A percentile compares a stretch with the other conserved stretches of the same genome.
Evolutionary conservation across 2,329 filamentous ascomycete genomes (phyloP).

Genomic region (Pleomassaria siparia): DNA sequence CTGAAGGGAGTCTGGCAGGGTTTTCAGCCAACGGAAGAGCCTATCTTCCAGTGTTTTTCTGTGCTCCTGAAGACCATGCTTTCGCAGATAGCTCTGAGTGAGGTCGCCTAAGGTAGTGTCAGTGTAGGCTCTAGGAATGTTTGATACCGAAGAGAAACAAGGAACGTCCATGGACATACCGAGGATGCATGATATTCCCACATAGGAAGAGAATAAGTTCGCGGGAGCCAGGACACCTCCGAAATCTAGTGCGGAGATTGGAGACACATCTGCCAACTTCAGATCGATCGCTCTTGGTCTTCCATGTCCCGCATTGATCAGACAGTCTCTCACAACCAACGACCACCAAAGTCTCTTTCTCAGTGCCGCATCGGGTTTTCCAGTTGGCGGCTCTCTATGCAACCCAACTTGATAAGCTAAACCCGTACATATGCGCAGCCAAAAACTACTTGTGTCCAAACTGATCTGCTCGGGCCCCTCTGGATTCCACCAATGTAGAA

Average conservation of each 20-base stretch:
- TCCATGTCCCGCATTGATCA: slow-evolving; percentile 47
- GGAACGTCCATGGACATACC: slow-evolving; percentile 14
- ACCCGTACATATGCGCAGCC: slow-evolving; percentile 46
- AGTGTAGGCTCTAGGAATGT: background rate
- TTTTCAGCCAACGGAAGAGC: slow-evolving; percentile 45
- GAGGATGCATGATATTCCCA: slow-evolving; percentile 43
- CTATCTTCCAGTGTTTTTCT: slow-evolving; percentile 40
- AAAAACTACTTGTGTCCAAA: slow-evolving; percentile 49
- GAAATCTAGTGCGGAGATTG: slow-evolving; percentile 42
- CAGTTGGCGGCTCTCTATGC: slow-evolving; percentile 43
- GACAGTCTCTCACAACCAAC: slow-evolving; percentile 44
- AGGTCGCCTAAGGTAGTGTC: slow-evolving; percentile 33
- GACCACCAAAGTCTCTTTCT: slow-evolving; percentile 49
- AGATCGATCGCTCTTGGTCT: slow-evolving; percentile 45
- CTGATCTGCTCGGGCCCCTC: slow-evolving; percentile 46
- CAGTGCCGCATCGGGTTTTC: slow-evolving; percentile 36
- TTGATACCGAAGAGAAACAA: background rate
- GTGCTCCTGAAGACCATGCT: slow-evolving; percentile 35
- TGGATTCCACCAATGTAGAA: slow-evolving; percentile 49
- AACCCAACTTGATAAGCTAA: slow-evolving; percentile 49
- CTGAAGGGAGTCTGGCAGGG: slow-evolving; percentile 34
- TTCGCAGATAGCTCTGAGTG: slow-evolving; percentile 43
- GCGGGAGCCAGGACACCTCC: slow-evolving; percentile 29
- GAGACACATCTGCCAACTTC: slow-evolving; percentile 43
- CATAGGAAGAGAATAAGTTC: slow-evolving; percentile 43